Evolutionary conservation across 2,329 filamentous ascomycete species (phyloP), one percentile per base, ranked within the genome.

Genomic region (Arthroderma sp.): DNA sequence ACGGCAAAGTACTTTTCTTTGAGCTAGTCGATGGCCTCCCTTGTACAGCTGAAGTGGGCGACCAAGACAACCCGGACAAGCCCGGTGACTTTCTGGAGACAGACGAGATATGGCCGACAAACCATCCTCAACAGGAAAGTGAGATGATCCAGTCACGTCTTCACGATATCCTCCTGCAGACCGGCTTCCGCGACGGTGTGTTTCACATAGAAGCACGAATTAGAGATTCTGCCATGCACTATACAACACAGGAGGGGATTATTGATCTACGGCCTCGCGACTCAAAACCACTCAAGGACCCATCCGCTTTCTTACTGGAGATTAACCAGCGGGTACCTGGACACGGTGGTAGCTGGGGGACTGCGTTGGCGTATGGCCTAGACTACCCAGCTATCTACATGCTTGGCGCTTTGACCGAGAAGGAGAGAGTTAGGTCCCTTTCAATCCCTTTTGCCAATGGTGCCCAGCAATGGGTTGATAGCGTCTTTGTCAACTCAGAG

Each of bases 21-120:
- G 63, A 70, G 33, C 51, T 67, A 3, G 50, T 51, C 5, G 66
- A 69, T 43, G 59, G 68, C 38, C 63, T 66, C 42, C 65, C 66
- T 5, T 55, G 53, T 36, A 43, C 44, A 1, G 64, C 47, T 2
- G 59, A 64, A 38, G 36, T 22, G 1, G 45, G 36, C 3, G 43
- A 42, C 31, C n/a, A 10, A 6, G 11, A 29, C 2, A 33, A 11
- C 9, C 15, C 6, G 6, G 29, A 29, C 6, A 22, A 30, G 10
- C 42, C 29, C 32, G 33, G 27, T 27, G 36, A 42, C 27, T 42
- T 42, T 28, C 40, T 36, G 7, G 40, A 42, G 22, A 9, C 33
- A 10, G 11, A 42, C 2, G 36, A 10, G 8, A 33, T 42, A 36
- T 42, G 29, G n/a, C 40, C 40, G 6, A 33, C 40, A 8, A 28